These are phyloP conservation scores for Verticillium klebahnii DNA, from an alignment of 2,329 filamentous ascomycete species.

Conservation along the genomic window DNA sequence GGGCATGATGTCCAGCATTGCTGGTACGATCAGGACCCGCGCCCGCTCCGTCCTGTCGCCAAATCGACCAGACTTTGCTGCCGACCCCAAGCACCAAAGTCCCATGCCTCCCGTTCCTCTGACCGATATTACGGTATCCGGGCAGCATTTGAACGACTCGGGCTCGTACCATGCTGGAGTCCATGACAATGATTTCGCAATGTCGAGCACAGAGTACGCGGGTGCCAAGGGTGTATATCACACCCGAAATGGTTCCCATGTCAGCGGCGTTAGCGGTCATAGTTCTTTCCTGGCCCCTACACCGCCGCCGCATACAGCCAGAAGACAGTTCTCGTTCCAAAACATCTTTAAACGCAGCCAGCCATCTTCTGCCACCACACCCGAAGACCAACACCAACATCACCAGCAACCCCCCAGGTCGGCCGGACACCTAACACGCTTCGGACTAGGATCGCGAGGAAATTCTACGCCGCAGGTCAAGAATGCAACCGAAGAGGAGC, in stretches of 20 bases:
- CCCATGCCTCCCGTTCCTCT: constrained; percentile 59
- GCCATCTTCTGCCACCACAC: constrained; percentile 19
- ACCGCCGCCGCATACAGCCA: constrained; percentile 58
- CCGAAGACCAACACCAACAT: constrained; percentile 14
- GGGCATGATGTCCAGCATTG: constrained; percentile 48
- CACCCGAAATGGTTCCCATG: constrained; percentile 29
- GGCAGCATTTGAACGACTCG: constrained; percentile 37
- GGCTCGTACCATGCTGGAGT: constrained; percentile 17
- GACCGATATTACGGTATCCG: constrained; percentile 53
- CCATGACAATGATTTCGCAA: constrained; percentile 33
- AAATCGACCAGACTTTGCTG: constrained; percentile 33
- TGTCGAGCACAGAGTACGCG: constrained; percentile 39
- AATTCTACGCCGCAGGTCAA: constrained; percentile 38
- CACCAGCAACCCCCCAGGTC: constrained; percentile 12
- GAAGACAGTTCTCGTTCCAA: constrained; percentile 87
- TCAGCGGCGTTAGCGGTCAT: constrained; percentile 34
- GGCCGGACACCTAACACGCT: constrained; percentile 7
- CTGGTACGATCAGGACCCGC: constrained; percentile 49
- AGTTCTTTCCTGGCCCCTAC: constrained; percentile 47
- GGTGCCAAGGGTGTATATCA: constrained; percentile 36
- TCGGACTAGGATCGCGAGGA: constrained; percentile 26
- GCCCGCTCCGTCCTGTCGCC: constrained; percentile 35
- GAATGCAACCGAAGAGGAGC: constrained; percentile 74
- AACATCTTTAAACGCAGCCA: constrained; percentile 67
- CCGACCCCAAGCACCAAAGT: constrained; percentile 39